Conservation (phyloP, 306 rosid species). For the Prosopis cineraria region DNA sequence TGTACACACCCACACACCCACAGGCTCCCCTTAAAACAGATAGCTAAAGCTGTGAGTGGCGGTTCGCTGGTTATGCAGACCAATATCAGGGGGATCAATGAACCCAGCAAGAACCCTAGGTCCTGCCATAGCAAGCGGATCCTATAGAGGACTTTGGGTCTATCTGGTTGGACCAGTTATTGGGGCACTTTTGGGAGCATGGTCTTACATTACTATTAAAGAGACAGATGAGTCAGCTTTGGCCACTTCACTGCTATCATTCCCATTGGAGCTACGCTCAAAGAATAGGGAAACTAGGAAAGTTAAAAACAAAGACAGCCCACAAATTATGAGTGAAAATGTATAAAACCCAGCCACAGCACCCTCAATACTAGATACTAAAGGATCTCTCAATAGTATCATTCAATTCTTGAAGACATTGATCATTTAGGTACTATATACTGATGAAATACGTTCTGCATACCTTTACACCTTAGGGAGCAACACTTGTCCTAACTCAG, state of each 20-base stretch:
- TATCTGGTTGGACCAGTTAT: conserved; percentile 65
- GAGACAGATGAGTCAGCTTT: conserved; percentile 39
- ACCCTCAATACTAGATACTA: not conserved
- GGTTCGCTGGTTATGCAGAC: conserved; percentile 49
- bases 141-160: conserved; percentile 70
- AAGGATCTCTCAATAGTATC: conserved; percentile 23
- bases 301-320: conserved; percentile 13
- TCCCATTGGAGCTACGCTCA: conserved; percentile 39
- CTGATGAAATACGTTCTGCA: not conserved
- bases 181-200: conserved; percentile 73
- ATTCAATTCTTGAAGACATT: conserved; percentile 5
- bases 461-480: not conserved
- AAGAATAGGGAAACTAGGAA: conserved; percentile 30
- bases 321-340: conserved; percentile 32
- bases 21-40: not conserved
- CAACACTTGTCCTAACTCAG: not conserved
- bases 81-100: conserved; percentile 91
- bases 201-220: conserved; percentile 59
- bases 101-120: conserved; percentile 89
- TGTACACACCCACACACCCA: not conserved
- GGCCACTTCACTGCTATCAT: conserved; percentile 28
- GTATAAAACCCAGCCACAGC: not conserved
- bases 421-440: not conserved
- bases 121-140: conserved; percentile 71
- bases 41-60: not conserved